phyloP scores from a whole-genome alignment of 2,329 filamentous ascomycete genomes.

The Nemania abortiva region DNA sequence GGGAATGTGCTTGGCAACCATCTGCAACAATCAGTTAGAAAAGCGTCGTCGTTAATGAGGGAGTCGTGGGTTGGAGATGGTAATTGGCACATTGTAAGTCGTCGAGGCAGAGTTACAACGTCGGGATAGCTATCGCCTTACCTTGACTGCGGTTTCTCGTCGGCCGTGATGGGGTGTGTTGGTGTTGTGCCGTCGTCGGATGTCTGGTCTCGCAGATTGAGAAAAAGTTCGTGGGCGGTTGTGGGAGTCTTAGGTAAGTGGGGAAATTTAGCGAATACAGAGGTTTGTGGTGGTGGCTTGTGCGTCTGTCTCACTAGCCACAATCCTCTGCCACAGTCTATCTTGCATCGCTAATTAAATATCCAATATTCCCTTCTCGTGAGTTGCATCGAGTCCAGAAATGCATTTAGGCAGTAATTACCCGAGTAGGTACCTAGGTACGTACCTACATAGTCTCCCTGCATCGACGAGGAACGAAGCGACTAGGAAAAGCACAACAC shows the following conservation, averaged over 20 bases:
- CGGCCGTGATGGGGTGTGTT: constrained; percentile 46
- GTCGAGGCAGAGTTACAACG: constrained; percentile 6
- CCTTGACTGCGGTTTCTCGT: constrained; percentile 50
- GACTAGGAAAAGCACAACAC: too few species aligned
- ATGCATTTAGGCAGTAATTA: too few species aligned
- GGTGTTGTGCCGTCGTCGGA: constrained; percentile 42
- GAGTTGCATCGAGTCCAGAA: too few species aligned
- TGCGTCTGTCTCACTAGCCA: constrained; percentile 33
- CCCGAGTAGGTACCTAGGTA: too few species aligned
- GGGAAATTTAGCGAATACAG: constrained; percentile 43
- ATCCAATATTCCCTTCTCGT: too few species aligned
- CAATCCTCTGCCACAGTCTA: constrained; percentile 7
- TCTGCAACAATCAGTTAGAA: constrained; percentile 65
- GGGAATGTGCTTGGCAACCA: constrained; percentile 99
- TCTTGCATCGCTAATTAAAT: too few species aligned
- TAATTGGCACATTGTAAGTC: constrained; percentile 7
- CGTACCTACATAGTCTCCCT: too few species aligned
- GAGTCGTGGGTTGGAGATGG: neutral
- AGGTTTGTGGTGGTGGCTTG: constrained; percentile 39
- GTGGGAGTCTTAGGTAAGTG: constrained; percentile 42
- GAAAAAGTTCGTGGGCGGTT: constrained; percentile 43
- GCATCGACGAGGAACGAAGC: too few species aligned
- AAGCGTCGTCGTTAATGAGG: constrained; percentile 5
- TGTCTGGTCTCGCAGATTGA: constrained; percentile 45
- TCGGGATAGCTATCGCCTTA: constrained; percentile 27